A percentile compares a stretch with the other conserved stretches of the same genome.
phyloP scores from a whole-genome alignment of 164 flowering plant genomes.

The Houttuynia cordata region DNA sequence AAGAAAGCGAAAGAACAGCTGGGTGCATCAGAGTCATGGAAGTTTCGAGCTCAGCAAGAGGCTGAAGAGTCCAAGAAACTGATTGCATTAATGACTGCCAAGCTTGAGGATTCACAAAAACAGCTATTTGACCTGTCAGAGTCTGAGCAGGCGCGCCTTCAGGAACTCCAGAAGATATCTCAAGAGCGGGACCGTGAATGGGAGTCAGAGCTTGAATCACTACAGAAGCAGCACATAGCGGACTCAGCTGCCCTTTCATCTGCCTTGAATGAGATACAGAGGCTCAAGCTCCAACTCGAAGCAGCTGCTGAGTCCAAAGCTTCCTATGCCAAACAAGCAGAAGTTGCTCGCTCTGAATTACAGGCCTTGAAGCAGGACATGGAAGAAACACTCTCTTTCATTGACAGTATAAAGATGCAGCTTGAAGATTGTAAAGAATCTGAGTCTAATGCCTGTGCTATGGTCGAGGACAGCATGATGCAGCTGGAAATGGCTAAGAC shows the following conservation, averaged over 20 bases:
- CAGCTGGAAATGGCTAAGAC: slow-evolving; percentile 57
- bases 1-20: slow-evolving; percentile 60
- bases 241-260: slow-evolving; percentile 45
- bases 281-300: slow-evolving; percentile 52
- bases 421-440: slow-evolving; percentile 47
- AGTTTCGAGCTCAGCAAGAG: slow-evolving; percentile 45
- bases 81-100: slow-evolving; percentile 32
- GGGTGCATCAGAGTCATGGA: slow-evolving; percentile 44
- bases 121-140: slow-evolving; percentile 35
- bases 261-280: slow-evolving; percentile 56
- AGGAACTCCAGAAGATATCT: slow-evolving; percentile 31
- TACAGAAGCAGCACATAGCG: slow-evolving; percentile 29
- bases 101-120: slow-evolving; percentile 52
- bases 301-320: slow-evolving; percentile 34
- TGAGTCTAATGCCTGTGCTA: slow-evolving; percentile 44
- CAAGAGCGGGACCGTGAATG: slow-evolving; percentile 36
- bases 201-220: slow-evolving; percentile 42
- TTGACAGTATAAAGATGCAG: slow-evolving; percentile 48
- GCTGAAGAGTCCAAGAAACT: slow-evolving; percentile 67
- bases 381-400: slow-evolving; percentile 33
- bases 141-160: slow-evolving; percentile 33
- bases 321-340: slow-evolving; percentile 25
- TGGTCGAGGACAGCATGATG: slow-evolving; percentile 35
- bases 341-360: slow-evolving; percentile 33
- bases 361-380: slow-evolving; percentile 38